phyloP scores from a whole-genome alignment of 768 basidiomycete genomes.

The Megacollybia marginata region DNA sequence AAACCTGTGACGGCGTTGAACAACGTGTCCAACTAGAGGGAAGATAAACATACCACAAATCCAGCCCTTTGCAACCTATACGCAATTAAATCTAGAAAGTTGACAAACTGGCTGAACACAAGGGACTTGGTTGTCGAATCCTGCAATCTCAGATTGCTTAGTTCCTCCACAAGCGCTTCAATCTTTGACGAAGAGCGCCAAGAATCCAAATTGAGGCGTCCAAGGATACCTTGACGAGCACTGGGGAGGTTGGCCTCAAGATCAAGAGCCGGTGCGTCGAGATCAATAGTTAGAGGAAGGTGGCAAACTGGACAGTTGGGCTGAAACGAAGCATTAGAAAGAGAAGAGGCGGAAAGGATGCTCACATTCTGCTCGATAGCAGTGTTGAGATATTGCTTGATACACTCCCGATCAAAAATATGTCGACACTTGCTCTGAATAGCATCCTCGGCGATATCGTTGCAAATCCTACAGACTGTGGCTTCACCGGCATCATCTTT shows the following conservation, averaged over 20 bases:
- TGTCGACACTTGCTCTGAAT: constrained; percentile 91
- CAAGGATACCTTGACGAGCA: constrained; percentile 86
- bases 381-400: constrained; percentile 83
- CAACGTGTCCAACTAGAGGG: not conserved
- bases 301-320: constrained; percentile 96
- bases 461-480: constrained; percentile 90
- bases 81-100: constrained; percentile 89
- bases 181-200: constrained; percentile 98
- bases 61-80: constrained; percentile 88
- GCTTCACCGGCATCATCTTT: constrained; percentile 59
- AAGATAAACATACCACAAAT: constrained; percentile 57
- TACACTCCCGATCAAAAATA: constrained; percentile 94
- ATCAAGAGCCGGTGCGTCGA: constrained; percentile 91
- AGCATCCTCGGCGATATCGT: constrained; percentile 95
- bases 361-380: constrained; percentile 57
- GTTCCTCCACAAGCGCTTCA: constrained; percentile 91
- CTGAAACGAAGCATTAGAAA: constrained; percentile 26
- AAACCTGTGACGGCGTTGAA: constrained; percentile 46
- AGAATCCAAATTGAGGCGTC: constrained; percentile 77
- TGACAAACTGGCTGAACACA: constrained; percentile 95
- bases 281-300: constrained; percentile 84
- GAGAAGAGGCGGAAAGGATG: constrained; percentile 4
- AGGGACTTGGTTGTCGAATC: constrained; percentile 93
- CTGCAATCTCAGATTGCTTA: constrained; percentile 73
- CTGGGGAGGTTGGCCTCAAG: constrained; percentile 49